Base-by-base conservation (phyloP, 768 basidiomycete genomes). In the Calvatia gigantea region DNA sequence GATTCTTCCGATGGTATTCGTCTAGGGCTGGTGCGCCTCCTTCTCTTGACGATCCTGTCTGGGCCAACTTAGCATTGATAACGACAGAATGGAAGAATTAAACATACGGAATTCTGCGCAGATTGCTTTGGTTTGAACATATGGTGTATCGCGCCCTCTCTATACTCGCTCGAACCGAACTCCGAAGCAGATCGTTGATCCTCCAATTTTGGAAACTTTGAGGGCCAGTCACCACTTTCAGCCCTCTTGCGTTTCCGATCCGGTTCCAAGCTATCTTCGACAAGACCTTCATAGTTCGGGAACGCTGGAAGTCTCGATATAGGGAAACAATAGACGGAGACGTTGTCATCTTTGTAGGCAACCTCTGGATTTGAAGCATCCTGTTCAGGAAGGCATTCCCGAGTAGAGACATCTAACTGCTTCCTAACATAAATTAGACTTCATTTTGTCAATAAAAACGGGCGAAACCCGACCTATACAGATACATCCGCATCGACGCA, bases 401-500 rank as follows among this genome's bases (percentile, higher is more conserved):
- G 60, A 7, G 76, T 70, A 48, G 73, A 70, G 21, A 88, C 69
- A 12, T 70, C 63, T 39, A 90, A 65, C 3, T 74, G 73, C 27
- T 84, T 78, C 57, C 87, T 86, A 60, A 25, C 43, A 21, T 60
- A 9, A 31, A 53, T 64, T 45, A 58, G 51, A 46, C 32, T 31
- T 51, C 2, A 51, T 31, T 15, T 43, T 12, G 39, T 15, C 12
- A 25, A 33, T 3, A 46, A 1, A 46, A 17, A 45, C 44, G 3
- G 33, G 3, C 5, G 8, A 35, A 32, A 35, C 14, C 74, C 59
- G 62, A 91, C 92, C 92, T 78, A 59, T 73, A 83, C 0, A 82
- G 76, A 61, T 85, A 90, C 31, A 75, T 70, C 8, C 92, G 78
- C 79, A 87, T 84, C 2, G 85, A 77, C 15, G 90, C 87, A 33